Evolutionary conservation across 768 basidiomycete species (phyloP), one percentile per base, ranked within the genome.

Genomic region (Megacollybia marginata): DNA sequence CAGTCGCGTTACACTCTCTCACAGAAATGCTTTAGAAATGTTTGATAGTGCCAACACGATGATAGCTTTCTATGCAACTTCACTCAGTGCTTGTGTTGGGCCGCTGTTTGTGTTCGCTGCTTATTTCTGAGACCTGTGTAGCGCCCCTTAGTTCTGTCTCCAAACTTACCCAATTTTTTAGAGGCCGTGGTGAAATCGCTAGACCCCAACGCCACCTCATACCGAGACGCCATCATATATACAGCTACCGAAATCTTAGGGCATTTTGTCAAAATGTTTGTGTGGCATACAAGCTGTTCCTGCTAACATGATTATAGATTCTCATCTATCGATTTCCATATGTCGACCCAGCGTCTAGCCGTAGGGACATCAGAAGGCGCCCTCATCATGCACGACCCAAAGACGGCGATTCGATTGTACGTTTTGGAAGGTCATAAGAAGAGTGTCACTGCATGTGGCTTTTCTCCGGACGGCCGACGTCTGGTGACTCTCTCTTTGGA

Each of bases 111-210:
- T 12, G 19, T 15, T 4, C 33, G 18, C 2, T 23, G 36, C 44
- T 34, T 49, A 13, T 34, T 48, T 33, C 13, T 33, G 2, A 38
- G 31, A 10, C 28, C 11, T 13, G 38, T 6, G n/a, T 57, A 92
- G 88, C 84, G 88, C 57, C 93, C 94, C 1, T 69, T 88, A 23
- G 82, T 95, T 8, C 70, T 98, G 40, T 86, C 91, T 55, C 80
- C 88, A 3, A 88, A 85, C 56, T 69, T 98, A 23, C 87, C 94
- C 0, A 78, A 83, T 38, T 69, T 97, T 42, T 85, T 92, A 65
- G 96, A 98, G 62, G 92, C 94, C 1, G 92, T 98, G 1, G 93
- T 98, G 15, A 94, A 93, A 62, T 96, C 92, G 0, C 72, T 99
- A 49, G 95, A 99, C 66, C 96, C 96, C 13, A 94, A 90, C 62